phyloP scores from a whole-genome alignment of 192 early-diverging fungal species.

The Dissophora ornata region DNA sequence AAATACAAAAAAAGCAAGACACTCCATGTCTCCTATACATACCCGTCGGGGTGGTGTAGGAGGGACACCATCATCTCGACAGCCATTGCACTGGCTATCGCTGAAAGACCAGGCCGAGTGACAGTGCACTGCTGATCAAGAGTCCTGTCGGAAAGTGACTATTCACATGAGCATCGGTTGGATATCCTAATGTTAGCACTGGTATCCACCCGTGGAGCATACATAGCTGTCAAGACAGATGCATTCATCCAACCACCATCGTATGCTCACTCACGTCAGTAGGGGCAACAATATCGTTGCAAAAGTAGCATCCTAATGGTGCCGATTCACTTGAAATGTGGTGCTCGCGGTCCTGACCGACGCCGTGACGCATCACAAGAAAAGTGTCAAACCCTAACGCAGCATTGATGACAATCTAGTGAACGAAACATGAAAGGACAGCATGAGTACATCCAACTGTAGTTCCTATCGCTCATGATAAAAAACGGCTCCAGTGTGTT shows the following conservation, averaged over 20 bases:
- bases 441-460: too few relatives aligned
- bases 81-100: conserved; percentile 85
- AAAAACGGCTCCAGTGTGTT: too few relatives aligned
- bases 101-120: conserved; percentile 93
- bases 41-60: conserved; percentile 86
- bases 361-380: conserved; percentile 96
- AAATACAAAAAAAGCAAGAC: background rate
- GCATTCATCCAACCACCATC: too few relatives aligned
- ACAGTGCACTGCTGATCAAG: conserved; percentile 99
- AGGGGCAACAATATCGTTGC: conserved; percentile 98
- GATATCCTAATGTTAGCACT: too few relatives aligned
- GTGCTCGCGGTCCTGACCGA: conserved; percentile 48
- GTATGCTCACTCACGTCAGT: conserved; percentile 73
- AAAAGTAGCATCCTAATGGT: conserved; percentile 95
- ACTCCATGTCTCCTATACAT: conserved; percentile 18
- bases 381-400: conserved; percentile 97
- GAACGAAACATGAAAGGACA: background rate
- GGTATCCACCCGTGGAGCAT: too few relatives aligned
- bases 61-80: conserved; percentile 93
- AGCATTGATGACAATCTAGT: conserved; percentile 87
- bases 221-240: too few relatives aligned
- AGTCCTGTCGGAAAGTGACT: conserved; percentile 92
- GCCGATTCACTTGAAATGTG: conserved; percentile 7
- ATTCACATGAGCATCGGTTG: background rate
- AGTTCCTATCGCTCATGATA: too few relatives aligned